Base-by-base conservation (phyloP, 305 asterid species). In the Fraxinus velutina region DNA sequence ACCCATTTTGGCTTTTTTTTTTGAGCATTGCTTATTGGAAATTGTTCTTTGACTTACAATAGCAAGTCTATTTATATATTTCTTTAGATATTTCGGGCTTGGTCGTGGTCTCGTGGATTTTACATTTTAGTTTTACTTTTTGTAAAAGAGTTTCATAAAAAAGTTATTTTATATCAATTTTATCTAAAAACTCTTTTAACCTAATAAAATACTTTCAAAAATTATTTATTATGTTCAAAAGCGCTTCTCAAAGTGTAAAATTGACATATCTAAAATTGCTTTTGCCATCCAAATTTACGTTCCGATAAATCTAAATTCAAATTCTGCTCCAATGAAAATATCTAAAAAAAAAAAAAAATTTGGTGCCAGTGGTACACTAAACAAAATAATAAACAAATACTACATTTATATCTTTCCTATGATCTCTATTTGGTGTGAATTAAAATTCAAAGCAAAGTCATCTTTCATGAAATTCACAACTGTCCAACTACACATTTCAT, bases 1-100 rank as follows among this genome's bases (percentile, higher is more conserved):
- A 17, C 50, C 84, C 91, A 88, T 88, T 8, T 72, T 82, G 57
- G 57, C 33, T 13, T n/a, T 39, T 78, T 44, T 8, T 50, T 50
- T 15, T 55, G 10, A 6, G 10, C 0, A 5, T 17, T 55, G 66
- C 22, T 17, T 17, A 5, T 17, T 55, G 66, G 24, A 55, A 17
- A 55, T 17, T 10, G 6, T 5, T 52, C 64, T 52, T 5, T 52
- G 64, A n/a, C 5, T 8, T n/a, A 5, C 64, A 1, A 17, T 5
- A 5, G 19, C 2, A n/a, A 52, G 9, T 15, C 60, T 3, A 52
- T n/a, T 50, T 50, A 50, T 50, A 15, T 50, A 7, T 50, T 15
- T 50, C 21, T 36, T 36, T 36, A 6, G 39, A 34, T 34, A 34
- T 34, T 34, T 34, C 1, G 37, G 37, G 37, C 37, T 34, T 5